Conservation (phyloP, 164 flowering plant genomes). For the Nymphaea colorata region DNA sequence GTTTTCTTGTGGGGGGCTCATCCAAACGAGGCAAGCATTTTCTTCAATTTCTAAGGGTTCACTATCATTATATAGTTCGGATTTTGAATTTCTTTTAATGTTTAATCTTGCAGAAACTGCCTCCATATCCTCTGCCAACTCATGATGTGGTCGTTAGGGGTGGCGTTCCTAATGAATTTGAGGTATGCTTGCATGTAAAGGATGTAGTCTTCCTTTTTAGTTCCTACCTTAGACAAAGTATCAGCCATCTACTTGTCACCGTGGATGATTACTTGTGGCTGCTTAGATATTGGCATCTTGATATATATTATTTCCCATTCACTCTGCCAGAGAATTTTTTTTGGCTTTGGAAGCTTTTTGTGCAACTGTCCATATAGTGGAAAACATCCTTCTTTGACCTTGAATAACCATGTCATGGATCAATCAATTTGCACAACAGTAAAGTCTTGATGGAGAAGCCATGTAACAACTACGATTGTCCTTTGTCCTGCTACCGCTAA, state of each 20-base stretch:
- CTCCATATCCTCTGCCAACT: conserved; percentile 72
- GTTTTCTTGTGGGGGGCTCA: conserved; percentile 82
- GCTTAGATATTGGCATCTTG: neutral
- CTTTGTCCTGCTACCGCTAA: too few relatives aligned
- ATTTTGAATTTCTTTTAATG: neutral
- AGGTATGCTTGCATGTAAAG: conserved; percentile 26
- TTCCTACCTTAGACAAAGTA: too few relatives aligned
- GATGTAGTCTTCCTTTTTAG: too few relatives aligned
- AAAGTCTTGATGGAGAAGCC: too few relatives aligned
- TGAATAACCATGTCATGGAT: too few relatives aligned
- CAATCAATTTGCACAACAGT: too few relatives aligned
- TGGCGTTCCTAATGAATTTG: conserved; percentile 39
- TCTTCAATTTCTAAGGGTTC: neutral
- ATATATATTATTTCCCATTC: neutral
- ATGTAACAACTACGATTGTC: too few relatives aligned
- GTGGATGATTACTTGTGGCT: neutral
- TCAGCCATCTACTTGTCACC: too few relatives aligned
- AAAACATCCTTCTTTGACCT: too few relatives aligned
- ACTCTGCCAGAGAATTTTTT: too few relatives aligned
- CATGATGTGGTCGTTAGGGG: conserved; percentile 63
- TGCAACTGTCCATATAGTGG: too few relatives aligned
- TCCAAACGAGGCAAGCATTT: conserved; percentile 29
- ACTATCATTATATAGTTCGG: neutral
- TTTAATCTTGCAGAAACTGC: conserved; percentile 36
- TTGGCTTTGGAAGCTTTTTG: too few relatives aligned